Percentiles rank a stretch among this genome's conserved stretches.
Conservation (phyloP, 306 rosid genomes). For the Quercus robur region DNA sequence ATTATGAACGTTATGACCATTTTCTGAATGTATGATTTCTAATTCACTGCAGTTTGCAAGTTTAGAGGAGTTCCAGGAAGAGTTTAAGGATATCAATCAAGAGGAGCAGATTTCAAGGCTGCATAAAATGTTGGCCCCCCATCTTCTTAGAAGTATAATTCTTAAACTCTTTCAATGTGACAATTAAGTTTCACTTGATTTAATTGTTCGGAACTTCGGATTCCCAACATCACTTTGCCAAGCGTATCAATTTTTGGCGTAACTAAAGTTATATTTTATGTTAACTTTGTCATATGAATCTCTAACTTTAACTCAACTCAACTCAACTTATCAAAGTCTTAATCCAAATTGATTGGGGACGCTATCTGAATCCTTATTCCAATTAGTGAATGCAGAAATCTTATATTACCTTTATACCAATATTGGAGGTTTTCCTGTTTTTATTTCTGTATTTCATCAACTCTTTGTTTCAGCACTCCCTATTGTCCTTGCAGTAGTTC, state of each 20-base stretch:
- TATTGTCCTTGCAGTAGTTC: background rate
- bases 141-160: slow-evolving; percentile 86
- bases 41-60: slow-evolving; percentile 73
- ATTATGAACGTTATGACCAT: slow-evolving; percentile 18
- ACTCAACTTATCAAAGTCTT: background rate
- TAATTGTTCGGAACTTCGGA: background rate
- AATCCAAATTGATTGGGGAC: background rate
- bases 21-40: slow-evolving; percentile 16
- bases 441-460: background rate
- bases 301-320: background rate
- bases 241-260: background rate
- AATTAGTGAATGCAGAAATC: background rate
- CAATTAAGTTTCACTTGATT: background rate
- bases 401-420: background rate
- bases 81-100: slow-evolving; percentile 95
- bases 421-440: background rate
- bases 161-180: slow-evolving; percentile 22
- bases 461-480: background rate
- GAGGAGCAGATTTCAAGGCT: slow-evolving; percentile 96
- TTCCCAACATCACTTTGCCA: background rate
- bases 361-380: background rate
- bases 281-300: slow-evolving; percentile 7
- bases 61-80: slow-evolving; percentile 98
- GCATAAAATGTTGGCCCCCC: slow-evolving; percentile 97
- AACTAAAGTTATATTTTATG: slow-evolving; percentile 8